Base-by-base conservation (phyloP, 192 early-diverging fungal species). In the Dimargaris xerosporica region DNA sequence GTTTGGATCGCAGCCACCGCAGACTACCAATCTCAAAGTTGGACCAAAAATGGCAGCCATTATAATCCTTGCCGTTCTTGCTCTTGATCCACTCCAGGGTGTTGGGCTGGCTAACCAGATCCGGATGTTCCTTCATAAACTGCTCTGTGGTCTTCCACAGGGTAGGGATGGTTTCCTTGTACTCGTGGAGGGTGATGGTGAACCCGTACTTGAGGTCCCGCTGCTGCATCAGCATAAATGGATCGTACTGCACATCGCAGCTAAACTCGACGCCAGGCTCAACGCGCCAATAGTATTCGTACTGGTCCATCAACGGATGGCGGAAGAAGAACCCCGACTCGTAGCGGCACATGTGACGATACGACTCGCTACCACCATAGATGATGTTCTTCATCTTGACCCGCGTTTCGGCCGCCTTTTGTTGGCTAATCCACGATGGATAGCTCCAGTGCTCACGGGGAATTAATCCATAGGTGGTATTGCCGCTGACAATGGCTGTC, bases 281-380 rank as follows among this genome's bases (percentile, higher is more conserved):
- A 5, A 92, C 78, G 26, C 90, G 75, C 89, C 90, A 92, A 74
- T 88, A 92, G 65, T 78, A 92, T 25, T 89, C 83, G 65, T 77
- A 87, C 62, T 82, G 61, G 23, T 75, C 66, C 54, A 85, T 71
- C 5, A 91, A 69, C 34, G 80, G 80, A 62, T 91, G 88, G 19
- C 79, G 71, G 65, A 76, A 89, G 61, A 91, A 87, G 64, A 83
- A 91, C 19, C 89, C 89, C 17, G 85, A 88, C 54, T 85, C 73
- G 54, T 70, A 85, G 53, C 80, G 69, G 44, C 80, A 87, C 83
- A 87, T 85, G 66, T 86, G 82, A 41, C 82, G 74, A 65, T 87
- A 86, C 21, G 82, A 75, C 62, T 80, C 69, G 41, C 59, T 74
- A 12, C 66, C 78, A 11, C 84, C 83, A 61, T 84, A 87, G 47